Base-by-base conservation (phyloP, 371 early-diverging fungal species). In the Syncephalis fuscata region DNA sequence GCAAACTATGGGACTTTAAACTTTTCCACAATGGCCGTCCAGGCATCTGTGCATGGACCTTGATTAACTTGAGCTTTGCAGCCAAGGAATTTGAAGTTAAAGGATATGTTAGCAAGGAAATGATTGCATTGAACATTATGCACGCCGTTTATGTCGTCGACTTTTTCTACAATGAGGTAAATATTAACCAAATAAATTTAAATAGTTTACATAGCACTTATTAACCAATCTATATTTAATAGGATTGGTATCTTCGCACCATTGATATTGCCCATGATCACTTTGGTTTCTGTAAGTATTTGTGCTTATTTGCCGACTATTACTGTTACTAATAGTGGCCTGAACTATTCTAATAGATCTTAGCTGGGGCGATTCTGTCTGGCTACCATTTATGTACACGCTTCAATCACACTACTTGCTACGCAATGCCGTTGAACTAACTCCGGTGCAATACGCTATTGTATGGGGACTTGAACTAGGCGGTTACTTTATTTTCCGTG, bases 11-110 rank as follows among this genome's bases (percentile, higher is more conserved):
- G 51, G 85, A 85, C 60, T 82, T 82, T 59, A 85, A 85, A 65
- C 68, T 85, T 23, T 85, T 82, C 68, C 81, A 80, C 66, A 82
- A 82, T 54, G 85, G 85, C 23, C 76, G 85, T 41, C 82, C 82
- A 24, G 85, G 85, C 23, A 85, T 85, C 48, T 67, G 79, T 11
- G 83, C 81, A 19, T 85, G 85, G 85, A 82, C 85, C 16, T 61
- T 85, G 60, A 83, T 85, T 55, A 67, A 81, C 57, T 51, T 71
- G 37, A 71, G 71, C 7, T 82, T 82, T 56, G 74, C 81, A 11
- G 74, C 70, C 45, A 77, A 77, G 19, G 81, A 82, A 62, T 80
- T 78, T 66, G 45, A 73, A 26, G 50, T 69, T 53, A 64, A 73
- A 41, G 82, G 82, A 25, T 75, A 76, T 55, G 71, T 85, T 39